phyloP scores from a whole-genome alignment of 441 rosid species.

The Francoa sonchifolia region DNA sequence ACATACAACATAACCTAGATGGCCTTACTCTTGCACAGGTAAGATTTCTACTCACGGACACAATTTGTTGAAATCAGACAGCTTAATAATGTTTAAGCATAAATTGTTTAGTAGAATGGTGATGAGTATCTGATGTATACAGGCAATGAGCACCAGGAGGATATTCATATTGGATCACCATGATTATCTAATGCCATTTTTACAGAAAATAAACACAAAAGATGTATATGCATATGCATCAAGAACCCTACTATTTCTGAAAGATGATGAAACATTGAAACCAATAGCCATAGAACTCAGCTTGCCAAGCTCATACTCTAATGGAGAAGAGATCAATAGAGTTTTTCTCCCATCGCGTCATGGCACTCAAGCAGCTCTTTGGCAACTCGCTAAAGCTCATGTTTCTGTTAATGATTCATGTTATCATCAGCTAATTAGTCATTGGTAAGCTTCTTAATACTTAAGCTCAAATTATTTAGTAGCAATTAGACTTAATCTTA shows the following conservation, averaged over 20 bases:
- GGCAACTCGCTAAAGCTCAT: slow-evolving; percentile 92
- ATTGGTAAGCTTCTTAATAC: slow-evolving; percentile 63
- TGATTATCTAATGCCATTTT: slow-evolving; percentile 63
- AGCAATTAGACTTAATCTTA: no score
- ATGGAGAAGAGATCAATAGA: no score
- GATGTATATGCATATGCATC: slow-evolving; percentile 62
- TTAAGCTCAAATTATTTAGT: no score
- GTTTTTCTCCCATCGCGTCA: slow-evolving; percentile 54
- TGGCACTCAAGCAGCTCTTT: slow-evolving; percentile 46
- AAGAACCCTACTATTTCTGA: slow-evolving; percentile 59
- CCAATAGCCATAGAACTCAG: slow-evolving; percentile 81
- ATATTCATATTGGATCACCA: slow-evolving; percentile 73
- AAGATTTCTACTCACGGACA: slow-evolving; percentile 4
- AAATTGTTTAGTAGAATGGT: no score
- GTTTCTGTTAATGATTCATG: slow-evolving; percentile 73
- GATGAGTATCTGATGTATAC: no score
- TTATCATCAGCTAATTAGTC: slow-evolving; percentile 71
- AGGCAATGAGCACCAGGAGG: slow-evolving; percentile 51
- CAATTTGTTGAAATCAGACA: no score
- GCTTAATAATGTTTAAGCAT: no score
- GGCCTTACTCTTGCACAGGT: slow-evolving; percentile 49
- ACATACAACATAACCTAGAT: slow-evolving; percentile 33
- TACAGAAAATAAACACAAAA: slow-evolving; percentile 55
- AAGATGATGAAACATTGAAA: slow-evolving; percentile 58
- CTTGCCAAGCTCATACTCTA: slow-evolving; percentile 57